Percentiles rank a stretch among this genome's conserved stretches.
Conservation (phyloP, 108 stramenopile species). For the Skeletonema menzelii region DNA sequence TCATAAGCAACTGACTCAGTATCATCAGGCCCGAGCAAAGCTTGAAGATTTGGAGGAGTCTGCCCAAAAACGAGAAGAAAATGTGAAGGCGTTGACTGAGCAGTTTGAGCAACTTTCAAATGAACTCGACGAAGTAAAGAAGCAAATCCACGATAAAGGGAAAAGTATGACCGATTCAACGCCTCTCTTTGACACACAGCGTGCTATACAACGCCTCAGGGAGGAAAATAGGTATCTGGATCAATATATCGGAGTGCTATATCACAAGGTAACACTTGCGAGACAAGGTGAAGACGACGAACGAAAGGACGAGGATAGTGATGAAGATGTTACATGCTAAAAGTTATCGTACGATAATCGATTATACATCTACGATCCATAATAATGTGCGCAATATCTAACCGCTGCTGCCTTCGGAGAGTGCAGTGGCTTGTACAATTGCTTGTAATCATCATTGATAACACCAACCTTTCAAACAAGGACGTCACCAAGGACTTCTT, state of each 20-base stretch:
- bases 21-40: slow-evolving; percentile 3
- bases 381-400: neutral
- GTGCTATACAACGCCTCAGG: slow-evolving; percentile 26
- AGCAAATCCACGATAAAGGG: slow-evolving; percentile 34
- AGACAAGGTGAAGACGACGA: neutral
- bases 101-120: slow-evolving; percentile 8
- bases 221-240: slow-evolving; percentile 44
- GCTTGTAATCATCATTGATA: no score
- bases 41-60: slow-evolving; percentile 12
- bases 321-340: neutral
- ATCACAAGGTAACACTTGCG: neutral
- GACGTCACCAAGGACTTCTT: no score
- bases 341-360: no score
- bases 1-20: neutral
- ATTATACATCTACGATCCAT: no score
- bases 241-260: slow-evolving; percentile 26
- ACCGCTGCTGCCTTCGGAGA: no score
- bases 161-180: slow-evolving; percentile 36
- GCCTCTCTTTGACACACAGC: slow-evolving; percentile 30
- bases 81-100: slow-evolving; percentile 10
- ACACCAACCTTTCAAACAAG: no score
- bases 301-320: neutral
- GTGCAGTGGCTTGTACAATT: no score
- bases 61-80: slow-evolving; percentile 13
- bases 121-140: slow-evolving; percentile 25